Conservation (phyloP, 108 stramenopile species). For the Bacterosira constricta region DNA sequence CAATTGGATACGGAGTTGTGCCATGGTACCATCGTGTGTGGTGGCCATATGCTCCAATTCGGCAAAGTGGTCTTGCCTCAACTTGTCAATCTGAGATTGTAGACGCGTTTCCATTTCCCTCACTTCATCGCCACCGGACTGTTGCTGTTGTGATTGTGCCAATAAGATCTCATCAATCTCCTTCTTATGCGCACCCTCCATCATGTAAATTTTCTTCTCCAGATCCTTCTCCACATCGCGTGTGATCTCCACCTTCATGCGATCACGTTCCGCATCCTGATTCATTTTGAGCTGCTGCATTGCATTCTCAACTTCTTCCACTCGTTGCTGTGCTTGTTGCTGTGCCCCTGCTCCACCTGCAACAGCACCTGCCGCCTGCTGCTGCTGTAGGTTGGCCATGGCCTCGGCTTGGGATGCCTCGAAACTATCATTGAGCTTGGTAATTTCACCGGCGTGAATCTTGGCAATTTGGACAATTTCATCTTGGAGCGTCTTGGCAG, state of each 20-base stretch:
- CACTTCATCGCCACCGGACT: background rate
- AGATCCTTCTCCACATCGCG: slow-evolving; percentile 13
- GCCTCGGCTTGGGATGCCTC: slow-evolving; percentile 27
- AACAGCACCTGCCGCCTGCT: background rate
- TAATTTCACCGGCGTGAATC: slow-evolving; percentile 34
- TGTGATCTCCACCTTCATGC: slow-evolving; percentile 20
- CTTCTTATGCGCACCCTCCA: slow-evolving; percentile 26
- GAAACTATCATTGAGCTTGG: slow-evolving; percentile 27
- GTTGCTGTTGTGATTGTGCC: background rate
- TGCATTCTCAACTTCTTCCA: slow-evolving; percentile 4
- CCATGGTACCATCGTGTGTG: slow-evolving; percentile 16
- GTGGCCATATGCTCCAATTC: slow-evolving; percentile 21
- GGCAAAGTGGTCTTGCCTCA: slow-evolving; percentile 20
- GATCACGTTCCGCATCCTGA: slow-evolving; percentile 9
- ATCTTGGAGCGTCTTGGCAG: slow-evolving; percentile 18
- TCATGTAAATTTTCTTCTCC: slow-evolving; percentile 10
- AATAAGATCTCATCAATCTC: slow-evolving; percentile 22
- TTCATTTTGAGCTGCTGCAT: slow-evolving; percentile 10
- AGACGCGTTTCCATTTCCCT: background rate
- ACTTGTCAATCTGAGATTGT: slow-evolving; percentile 19
- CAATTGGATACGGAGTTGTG: slow-evolving; percentile 25
- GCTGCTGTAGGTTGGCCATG: slow-evolving; percentile 10
- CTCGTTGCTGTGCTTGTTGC: slow-evolving; percentile 11
- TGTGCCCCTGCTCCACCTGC: background rate
- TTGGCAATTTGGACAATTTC: slow-evolving; percentile 35